Evolutionary conservation across 2,329 filamentous ascomycete genomes (phyloP).

Genomic region (Alternaria atra): DNA sequence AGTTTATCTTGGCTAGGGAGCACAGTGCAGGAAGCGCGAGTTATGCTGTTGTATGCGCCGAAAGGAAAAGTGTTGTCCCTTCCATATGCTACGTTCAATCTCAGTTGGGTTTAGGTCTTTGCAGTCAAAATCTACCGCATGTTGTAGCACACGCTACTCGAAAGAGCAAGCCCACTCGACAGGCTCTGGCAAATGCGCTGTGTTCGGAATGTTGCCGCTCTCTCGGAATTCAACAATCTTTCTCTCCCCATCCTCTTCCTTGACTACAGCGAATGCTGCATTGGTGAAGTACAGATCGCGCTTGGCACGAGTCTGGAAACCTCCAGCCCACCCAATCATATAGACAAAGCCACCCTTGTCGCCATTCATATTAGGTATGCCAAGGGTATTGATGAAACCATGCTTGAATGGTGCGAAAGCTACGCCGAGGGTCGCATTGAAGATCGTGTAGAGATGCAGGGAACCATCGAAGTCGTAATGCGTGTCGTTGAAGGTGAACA

Average conservation of each 20-base stretch:
- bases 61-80: background rate
- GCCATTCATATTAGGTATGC: constrained; percentile 40
- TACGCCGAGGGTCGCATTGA: constrained; percentile 39
- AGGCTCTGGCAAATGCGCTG: constrained; percentile 31
- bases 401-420: constrained; percentile 42
- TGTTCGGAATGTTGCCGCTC: constrained; percentile 44
- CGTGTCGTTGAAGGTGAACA: constrained; percentile 45
- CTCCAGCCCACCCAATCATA: constrained; percentile 45
- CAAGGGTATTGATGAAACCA: constrained; percentile 39
- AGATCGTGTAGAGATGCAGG: constrained; percentile 34
- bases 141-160: background rate
- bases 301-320: constrained; percentile 30
- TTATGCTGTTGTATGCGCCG: too few species aligned
- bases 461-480: constrained; percentile 44
- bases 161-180: constrained; percentile 39
- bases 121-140: background rate
- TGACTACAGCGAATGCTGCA: constrained; percentile 42
- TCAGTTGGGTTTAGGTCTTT: background rate
- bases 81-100: too few species aligned
- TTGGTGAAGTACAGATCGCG: constrained; percentile 42
- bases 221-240: constrained; percentile 46
- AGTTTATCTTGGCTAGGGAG: background rate
- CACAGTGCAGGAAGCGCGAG: background rate
- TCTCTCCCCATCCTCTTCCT: constrained; percentile 32
- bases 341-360: constrained; percentile 47